Evolutionary conservation across 768 basidiomycete genomes (phyloP).

Genomic region (Galerina marginata): DNA sequence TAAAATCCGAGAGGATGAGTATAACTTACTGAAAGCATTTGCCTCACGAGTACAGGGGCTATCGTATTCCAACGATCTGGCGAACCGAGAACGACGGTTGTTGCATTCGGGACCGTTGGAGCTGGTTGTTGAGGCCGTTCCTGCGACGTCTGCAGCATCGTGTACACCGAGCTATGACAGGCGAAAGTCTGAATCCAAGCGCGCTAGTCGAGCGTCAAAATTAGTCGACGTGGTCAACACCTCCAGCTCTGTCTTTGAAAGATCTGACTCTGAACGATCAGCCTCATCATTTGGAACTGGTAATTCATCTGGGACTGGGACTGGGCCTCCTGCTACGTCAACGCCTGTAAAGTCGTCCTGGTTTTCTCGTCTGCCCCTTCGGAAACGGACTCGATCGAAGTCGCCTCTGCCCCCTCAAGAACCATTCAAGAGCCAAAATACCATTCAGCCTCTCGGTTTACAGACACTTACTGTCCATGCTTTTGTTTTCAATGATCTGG

Average conservation of each 20-base stretch:
- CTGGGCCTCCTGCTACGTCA: conserved; percentile 16
- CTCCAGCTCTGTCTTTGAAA: conserved; percentile 47
- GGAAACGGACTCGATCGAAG: conserved; percentile 26
- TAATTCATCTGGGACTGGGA: background rate
- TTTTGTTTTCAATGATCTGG: conserved; percentile 71
- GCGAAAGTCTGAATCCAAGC: conserved; percentile 14
- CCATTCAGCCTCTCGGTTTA: conserved; percentile 7
- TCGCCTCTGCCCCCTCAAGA: conserved; percentile 12
- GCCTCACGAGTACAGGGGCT: conserved; percentile 64
- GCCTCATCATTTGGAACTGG: conserved; percentile 24
- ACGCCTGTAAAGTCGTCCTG: conserved; percentile 27
- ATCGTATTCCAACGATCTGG: conserved; percentile 57
- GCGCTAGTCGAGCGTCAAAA: conserved; percentile 33
- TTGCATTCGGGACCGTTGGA: conserved; percentile 68
- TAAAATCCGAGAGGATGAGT: conserved; percentile 85
- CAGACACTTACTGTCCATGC: conserved; percentile 33
- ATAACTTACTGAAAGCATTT: conserved; percentile 72
- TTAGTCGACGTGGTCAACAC: conserved; percentile 47
- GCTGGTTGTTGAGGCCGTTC: conserved; percentile 39
- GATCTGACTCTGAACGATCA: conserved; percentile 46
- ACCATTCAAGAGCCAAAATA: background rate
- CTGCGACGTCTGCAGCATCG: background rate
- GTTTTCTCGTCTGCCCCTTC: conserved; percentile 32
- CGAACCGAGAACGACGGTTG: conserved; percentile 75
- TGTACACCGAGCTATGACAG: conserved; percentile 4